phyloP scores from a whole-genome alignment of 306 rosid species.

The Sphenostylis stenocarpa region DNA sequence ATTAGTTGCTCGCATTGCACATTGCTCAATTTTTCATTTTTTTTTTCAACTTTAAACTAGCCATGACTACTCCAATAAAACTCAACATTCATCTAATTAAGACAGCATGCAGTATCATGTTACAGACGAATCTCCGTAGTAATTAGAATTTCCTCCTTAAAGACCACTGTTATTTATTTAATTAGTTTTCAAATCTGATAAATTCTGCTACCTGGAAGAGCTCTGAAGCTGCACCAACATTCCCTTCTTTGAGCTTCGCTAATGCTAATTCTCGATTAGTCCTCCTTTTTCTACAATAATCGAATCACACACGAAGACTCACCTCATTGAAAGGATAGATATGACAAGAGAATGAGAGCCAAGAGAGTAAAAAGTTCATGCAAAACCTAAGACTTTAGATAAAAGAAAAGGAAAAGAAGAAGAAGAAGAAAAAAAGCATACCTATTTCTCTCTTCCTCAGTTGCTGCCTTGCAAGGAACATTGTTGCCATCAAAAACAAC shows the following conservation, averaged over 20 bases:
- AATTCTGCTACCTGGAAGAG: slow-evolving; percentile 66
- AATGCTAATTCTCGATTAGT: slow-evolving; percentile 69
- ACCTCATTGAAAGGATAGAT: not conserved
- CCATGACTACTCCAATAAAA: not conserved
- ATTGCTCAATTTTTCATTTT: not conserved
- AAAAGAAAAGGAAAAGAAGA: too few relatives aligned
- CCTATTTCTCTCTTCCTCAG: slow-evolving; percentile 49
- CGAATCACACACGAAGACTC: not conserved
- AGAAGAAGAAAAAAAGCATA: not conserved
- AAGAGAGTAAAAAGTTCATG: not conserved
- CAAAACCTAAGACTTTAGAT: not conserved
- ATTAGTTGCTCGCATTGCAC: not conserved
- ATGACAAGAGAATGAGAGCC: not conserved
- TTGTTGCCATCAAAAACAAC: slow-evolving; percentile 56
- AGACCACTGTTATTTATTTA: not conserved
- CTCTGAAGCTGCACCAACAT: slow-evolving; percentile 73
- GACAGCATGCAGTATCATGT: not conserved
- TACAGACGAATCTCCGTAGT: not conserved
- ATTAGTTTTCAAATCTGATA: too few relatives aligned
- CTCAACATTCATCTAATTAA: not conserved
- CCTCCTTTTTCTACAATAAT: slow-evolving; percentile 55
- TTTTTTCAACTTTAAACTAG: not conserved
- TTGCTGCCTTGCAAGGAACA: slow-evolving; percentile 50
- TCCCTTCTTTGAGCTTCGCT: slow-evolving; percentile 77
- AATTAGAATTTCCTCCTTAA: not conserved